Conservation (phyloP, 371 early-diverging fungal species). For the Chytridium lagenaria region DNA sequence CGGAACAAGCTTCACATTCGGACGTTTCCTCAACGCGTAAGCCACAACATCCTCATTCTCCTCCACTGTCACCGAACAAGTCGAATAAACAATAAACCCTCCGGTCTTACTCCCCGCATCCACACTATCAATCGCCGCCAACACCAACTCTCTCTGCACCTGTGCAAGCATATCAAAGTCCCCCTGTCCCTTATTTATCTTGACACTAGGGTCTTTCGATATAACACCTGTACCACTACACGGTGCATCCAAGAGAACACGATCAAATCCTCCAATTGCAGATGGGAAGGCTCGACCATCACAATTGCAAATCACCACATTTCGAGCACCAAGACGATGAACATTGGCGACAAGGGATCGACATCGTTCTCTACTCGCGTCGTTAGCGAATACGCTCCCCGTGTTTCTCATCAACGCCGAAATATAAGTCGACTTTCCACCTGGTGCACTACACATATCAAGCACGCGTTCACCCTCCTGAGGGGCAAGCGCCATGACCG, state of each 20-base stretch:
- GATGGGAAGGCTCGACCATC: constrained; percentile 96
- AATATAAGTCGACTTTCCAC: constrained; percentile 98
- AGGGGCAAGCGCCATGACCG: constrained; percentile 96
- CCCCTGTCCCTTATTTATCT: constrained; percentile 90
- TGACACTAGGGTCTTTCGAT: constrained; percentile 96
- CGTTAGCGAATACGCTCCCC: constrained; percentile 97
- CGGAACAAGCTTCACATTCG: constrained; percentile 90
- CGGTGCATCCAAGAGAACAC: constrained; percentile 98
- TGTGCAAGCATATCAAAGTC: constrained; percentile 91
- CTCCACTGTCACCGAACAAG: constrained; percentile 98
- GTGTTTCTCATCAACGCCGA: constrained; percentile 98
- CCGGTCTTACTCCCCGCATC: constrained; percentile 92
- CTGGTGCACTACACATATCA: constrained; percentile 99
- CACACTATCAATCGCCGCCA: constrained; percentile 97
- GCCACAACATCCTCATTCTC: constrained; percentile 99
- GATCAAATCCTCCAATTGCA: constrained; percentile 95
- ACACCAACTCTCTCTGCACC: constrained; percentile 95
- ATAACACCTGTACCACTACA: constrained; percentile 99
- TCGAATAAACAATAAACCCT: constrained; percentile 98
- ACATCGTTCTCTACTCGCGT: constrained; percentile 93
- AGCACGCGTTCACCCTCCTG: constrained; percentile 92
- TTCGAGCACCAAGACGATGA: constrained; percentile 94
- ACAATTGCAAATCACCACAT: constrained; percentile 95
- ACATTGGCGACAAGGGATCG: constrained; percentile 93
- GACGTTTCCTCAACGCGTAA: constrained; percentile 93